Evolutionary conservation across 2,329 filamentous ascomycete species (phyloP), one percentile per base, ranked within the genome.

Genomic region (Colletotrichum sp.): DNA sequence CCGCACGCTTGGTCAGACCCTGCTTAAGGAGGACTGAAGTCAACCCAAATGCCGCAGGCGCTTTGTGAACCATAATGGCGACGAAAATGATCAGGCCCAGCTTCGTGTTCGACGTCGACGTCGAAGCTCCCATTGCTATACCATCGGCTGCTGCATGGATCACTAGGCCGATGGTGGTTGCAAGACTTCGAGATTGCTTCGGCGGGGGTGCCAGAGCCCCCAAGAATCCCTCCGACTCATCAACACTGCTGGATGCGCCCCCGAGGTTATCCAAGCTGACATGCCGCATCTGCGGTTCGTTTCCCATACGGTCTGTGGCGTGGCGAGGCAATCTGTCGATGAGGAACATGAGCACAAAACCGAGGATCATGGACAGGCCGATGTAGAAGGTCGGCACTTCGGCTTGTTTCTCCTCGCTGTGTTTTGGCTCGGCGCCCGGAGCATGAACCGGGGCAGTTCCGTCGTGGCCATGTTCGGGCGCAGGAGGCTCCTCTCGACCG

Each of bases 11-110:
- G 15, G 95, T 95, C 1, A 99, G 88, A 0, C 97, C 97, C 82
- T 98, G 96, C 84, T 96, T 98, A 63, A 99, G 88, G 63, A 99
- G 87, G 3, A 98, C 92, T 2, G 96, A 96, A 0, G 96, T 99
- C 64, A 99, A 87, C 0, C 97, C 97, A 86, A 99, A 99, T 1
- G 97, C 96, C 2, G 97, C 97, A 0, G 96, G 96, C 2, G 96
- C 96, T 86, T 99, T 99, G 85, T 99, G 97, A 8, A 99, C 92
- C 95, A 99, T 98, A 79, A 99, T 97, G 13, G 97, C 97, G 55
- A 98, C 86, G 84, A 99, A 99, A 52, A 99, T 95, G 80, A 99
- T 95, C 76, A 99, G 92, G 44, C 95, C 95, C 13, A 99, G 87
- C 74, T 94, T 93, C 77, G 92, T 92, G 79, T 95, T 93, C 3